These are phyloP conservation scores for Spathaspora hagerdaliae DNA, from an alignment of 805 yeast species.

Conservation along the genomic window DNA sequence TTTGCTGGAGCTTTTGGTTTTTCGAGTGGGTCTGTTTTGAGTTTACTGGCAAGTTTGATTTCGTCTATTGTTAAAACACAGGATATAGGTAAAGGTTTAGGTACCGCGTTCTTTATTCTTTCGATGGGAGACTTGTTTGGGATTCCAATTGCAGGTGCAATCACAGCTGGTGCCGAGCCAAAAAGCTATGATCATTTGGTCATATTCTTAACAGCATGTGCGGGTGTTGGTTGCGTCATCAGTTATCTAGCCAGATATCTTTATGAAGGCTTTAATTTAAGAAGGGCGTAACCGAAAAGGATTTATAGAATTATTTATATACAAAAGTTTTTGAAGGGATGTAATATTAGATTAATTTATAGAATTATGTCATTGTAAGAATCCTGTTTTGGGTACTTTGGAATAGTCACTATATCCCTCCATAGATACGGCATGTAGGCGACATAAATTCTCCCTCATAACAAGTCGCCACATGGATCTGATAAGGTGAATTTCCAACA, in stretches of 20 bases:
- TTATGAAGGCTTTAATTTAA: slow-evolving; percentile 16
- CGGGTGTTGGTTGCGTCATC: slow-evolving; percentile 18
- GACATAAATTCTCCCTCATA: slow-evolving; percentile 17
- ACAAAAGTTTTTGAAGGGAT: slow-evolving; percentile 1
- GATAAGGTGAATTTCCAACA: slow-evolving; percentile 39
- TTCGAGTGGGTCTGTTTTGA: slow-evolving; percentile 23
- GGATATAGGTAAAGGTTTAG: slow-evolving; percentile 22
- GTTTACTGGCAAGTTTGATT: slow-evolving; percentile 21
- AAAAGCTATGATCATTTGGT: slow-evolving; percentile 19
- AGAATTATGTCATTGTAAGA: neutral
- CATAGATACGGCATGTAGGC: slow-evolving; percentile 26
- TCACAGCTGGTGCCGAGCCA: slow-evolving; percentile 10
- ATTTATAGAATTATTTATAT: neutral
- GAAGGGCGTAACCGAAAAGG: slow-evolving; percentile 3
- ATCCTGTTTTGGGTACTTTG: neutral
- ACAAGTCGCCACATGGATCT: slow-evolving; percentile 42
- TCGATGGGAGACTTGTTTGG: slow-evolving; percentile 27
- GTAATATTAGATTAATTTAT: neutral
- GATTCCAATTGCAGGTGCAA: slow-evolving; percentile 26
- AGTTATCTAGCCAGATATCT: slow-evolving; percentile 17
- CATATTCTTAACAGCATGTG: slow-evolving; percentile 16
- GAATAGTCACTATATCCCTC: slow-evolving; percentile 26
- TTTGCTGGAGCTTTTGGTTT: slow-evolving; percentile 25
- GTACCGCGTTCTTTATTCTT: slow-evolving; percentile 23
- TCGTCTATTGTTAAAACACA: slow-evolving; percentile 22